Conservation (phyloP, 1,284 basidiomycete genomes). For the Testicularia cyperi region DNA sequence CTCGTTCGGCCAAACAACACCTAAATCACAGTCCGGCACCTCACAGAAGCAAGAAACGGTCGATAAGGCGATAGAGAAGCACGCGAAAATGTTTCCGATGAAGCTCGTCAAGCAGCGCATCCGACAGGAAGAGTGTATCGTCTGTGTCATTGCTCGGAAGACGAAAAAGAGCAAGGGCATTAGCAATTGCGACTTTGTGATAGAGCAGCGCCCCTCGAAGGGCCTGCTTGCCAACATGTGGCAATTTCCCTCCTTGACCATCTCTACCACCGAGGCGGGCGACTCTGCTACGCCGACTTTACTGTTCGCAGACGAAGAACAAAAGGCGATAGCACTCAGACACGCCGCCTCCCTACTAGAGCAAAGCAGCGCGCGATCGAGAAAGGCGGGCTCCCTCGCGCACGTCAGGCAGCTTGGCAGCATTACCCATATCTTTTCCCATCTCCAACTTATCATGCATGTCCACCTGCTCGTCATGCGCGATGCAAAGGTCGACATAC, state of each 20-base stretch:
- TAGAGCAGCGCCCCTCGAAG: constrained; percentile 30
- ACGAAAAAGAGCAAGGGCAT: neutral
- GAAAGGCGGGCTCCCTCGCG: too few species aligned
- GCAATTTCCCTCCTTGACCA: constrained; percentile 53
- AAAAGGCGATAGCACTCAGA: too few species aligned
- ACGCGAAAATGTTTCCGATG: constrained; percentile 81
- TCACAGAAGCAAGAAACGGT: too few species aligned
- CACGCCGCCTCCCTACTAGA: too few species aligned
- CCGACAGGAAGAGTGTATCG: constrained; percentile 79
- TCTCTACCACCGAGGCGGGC: constrained; percentile 16
- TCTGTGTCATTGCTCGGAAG: constrained; percentile 68
- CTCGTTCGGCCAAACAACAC: constrained; percentile 20
- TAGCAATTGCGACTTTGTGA: constrained; percentile 1
- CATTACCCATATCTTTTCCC: constrained; percentile 82
- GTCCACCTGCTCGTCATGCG: constrained; percentile 64
- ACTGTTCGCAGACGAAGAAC: too few species aligned
- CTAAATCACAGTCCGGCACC: too few species aligned
- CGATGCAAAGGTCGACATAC: constrained; percentile 1
- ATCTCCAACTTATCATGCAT: constrained; percentile 86
- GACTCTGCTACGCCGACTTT: too few species aligned
- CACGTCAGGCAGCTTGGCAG: constrained; percentile 17
- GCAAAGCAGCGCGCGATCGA: too few species aligned
- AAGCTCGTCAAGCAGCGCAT: constrained; percentile 79
- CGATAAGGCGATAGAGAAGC: constrained; percentile 13
- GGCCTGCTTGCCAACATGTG: constrained; percentile 50